Base-by-base conservation (phyloP, 345 rosid genomes). In the Melaleuca quinquenervia region DNA sequence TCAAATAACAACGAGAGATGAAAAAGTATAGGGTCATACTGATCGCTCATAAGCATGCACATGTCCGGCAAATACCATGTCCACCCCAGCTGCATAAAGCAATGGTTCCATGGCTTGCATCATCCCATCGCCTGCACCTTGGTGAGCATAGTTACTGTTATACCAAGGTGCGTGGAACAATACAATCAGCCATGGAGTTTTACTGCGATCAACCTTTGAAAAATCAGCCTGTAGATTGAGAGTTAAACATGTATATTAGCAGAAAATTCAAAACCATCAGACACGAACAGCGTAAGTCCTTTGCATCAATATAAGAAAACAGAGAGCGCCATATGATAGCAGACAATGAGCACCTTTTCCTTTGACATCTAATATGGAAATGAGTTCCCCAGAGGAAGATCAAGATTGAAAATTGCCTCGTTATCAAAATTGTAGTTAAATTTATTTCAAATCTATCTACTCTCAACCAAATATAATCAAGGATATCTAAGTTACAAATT, bases 1-100 rank as follows among this genome's bases (percentile, higher is more conserved):
- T 56, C 27, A 82, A 22, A 58, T 32, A 49, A 11, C 55, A 55
- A 85, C 1, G 21, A 10, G 24, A 45, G 16, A 56, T 45, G 49
- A 84, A 54, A 45, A 21, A 20, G 13, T 27, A 48, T 24, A 82
- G 75, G 75, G 45, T 21, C 92, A 85, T 91, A 97, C 99, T 86
- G 96, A 83, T 86, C 96, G 96, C 91, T 97, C 99, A 84, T 97
- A 97, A 87, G 99, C 98, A 93, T 97, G 99, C 56, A 97, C 99
- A 85, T 96, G 98, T 24, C 99, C 99, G 52, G 98, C 90, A 32
- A 97, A 87, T 52, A 95, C 89, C 8, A 97, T 52, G 89, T 97
- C 99, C 50, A 92, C 99, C 82, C 94, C 87, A 85, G 96, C 96
- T 49, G 95, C 94, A 87, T 93, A 90, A 52, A 97, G 93, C 89